These are phyloP conservation scores for Fusarium begoniae DNA, from an alignment of 2,329 filamentous ascomycete genomes.

Conservation along the genomic window DNA sequence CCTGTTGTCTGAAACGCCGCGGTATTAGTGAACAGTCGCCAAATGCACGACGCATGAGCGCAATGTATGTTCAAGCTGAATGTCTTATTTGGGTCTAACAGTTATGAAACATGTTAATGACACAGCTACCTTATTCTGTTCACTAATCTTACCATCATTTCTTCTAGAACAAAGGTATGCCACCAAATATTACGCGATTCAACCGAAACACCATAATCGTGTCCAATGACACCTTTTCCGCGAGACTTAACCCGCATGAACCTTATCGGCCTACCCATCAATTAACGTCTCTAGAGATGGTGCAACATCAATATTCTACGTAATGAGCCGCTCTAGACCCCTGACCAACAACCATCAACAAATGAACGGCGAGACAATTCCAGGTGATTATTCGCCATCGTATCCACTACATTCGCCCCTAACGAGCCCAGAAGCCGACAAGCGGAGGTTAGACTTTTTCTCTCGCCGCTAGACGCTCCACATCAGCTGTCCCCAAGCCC, in stretches of 20 bases:
- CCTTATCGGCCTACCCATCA: neutral
- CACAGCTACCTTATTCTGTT: fast-evolving
- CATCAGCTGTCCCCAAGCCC: neutral
- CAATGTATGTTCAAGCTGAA: neutral
- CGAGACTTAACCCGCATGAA: neutral
- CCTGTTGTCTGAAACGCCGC: neutral
- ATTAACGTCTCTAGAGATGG: neutral
- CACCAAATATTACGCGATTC: neutral
- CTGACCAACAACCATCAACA: neutral
- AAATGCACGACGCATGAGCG: no score
- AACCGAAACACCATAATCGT: neutral
- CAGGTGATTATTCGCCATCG: neutral
- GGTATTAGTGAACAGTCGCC: neutral
- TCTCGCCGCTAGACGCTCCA: neutral
- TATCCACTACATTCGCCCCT: neutral
- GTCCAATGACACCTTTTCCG: neutral
- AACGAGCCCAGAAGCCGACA: neutral
- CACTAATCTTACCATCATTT: neutral
- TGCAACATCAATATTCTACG: neutral
- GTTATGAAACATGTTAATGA: fast-evolving
- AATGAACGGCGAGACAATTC: neutral
- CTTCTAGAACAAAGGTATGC: neutral
- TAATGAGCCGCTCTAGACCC: neutral
- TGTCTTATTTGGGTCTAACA: no score
- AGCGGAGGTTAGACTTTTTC: slow-evolving; percentile 8